Evolutionary conservation across 768 basidiomycete species (phyloP), one percentile per base, ranked within the genome.

Genomic region (Boletales sp.): DNA sequence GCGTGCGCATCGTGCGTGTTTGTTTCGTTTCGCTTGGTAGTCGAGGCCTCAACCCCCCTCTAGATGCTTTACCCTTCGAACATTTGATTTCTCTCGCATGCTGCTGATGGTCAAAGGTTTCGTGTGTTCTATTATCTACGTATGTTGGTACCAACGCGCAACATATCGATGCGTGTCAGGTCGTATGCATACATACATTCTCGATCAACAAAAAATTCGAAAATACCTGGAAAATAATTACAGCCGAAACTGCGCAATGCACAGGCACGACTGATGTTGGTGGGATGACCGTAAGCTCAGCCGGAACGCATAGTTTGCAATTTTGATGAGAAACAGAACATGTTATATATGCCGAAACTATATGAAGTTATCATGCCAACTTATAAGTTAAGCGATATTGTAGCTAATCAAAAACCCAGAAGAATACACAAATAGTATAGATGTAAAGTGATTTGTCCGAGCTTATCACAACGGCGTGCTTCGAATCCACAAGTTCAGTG

Each of bases 41-140:
- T 18, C 38, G 32, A 59, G 27, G 11, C 18, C 38, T 37, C 17
- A n/a, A 39, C 18, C 18, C 18, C 18, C 18, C 19, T 14, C 7
- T 29, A 92, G 90, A 94, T 94, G 92, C 83, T 94, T 60, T 94
- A 92, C 74, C 91, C 91, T 44, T 92, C 90, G 65, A 85, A 75
- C 65, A 86, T 89, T 69, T 90, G 72, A 74, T 24, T 11, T 18
- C 30, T 21, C 55, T 51, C 24, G 24, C 24, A 6, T 27, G 24
- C 24, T 27, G 24, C 24, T 27, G 24, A 27, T 27, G 24, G 24
- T 63, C 59, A 52, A 21, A 35, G 30, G 24, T 24, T 15, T 40
- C 43, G 53, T 51, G 43, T 45, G 53, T 56, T 53, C 53, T 54
- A 52, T 60, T 53, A 51, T 55, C 40, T 57, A 42, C 43, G 50